Evolutionary conservation across 805 yeast species (phyloP), one percentile per base, ranked within the genome.

Genomic region (Yarrowia sp.): DNA sequence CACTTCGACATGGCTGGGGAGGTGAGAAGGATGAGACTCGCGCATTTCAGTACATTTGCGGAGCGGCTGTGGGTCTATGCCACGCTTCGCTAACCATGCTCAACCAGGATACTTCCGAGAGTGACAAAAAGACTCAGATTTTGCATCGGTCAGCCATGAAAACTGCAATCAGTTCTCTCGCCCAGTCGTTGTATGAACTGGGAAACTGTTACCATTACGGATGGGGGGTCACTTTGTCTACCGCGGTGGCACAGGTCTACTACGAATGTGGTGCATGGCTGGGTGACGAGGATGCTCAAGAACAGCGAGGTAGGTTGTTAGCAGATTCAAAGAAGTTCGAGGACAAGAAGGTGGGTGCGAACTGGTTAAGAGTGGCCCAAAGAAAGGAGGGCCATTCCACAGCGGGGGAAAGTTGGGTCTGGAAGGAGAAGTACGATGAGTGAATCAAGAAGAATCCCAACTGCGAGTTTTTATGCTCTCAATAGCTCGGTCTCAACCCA

Each of bases 351-450:
- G 6, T 30, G 2, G 63, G 51, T 3, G 63, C 63, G 2, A 28
- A 58, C 32, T 58, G 63, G 63, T 30, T 58, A 40, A 12, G 63
- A 41, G 51, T 58, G 17, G 63, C 51, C 3, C 40, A 30, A n/a
- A 41, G 30, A 26, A 41, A 40, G 21, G 62, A 56, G 22, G 61
- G 61, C 4, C 51, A 58, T 32, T 58, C 63, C 8, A 51, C 59
- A 1, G 63, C 63, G 0, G 63, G 63, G 7, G 63, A 58, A 12
- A 58, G 63, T 58, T 58, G 63, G 63, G 41, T 58, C 8, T 58
- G 63, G 63, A 58, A 58, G 24, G 63, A 58, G 2, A 58, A 58
- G 51, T 58, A 58, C 9, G 51, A 58, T 14, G 48, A 43, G 32
- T 41, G n/a, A n/a, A 21, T 17, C 4, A 14, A 16, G 17, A 33